Evolutionary conservation across 306 rosid genomes (phyloP).

Genomic region (Pterocarpus macrocarpus): DNA sequence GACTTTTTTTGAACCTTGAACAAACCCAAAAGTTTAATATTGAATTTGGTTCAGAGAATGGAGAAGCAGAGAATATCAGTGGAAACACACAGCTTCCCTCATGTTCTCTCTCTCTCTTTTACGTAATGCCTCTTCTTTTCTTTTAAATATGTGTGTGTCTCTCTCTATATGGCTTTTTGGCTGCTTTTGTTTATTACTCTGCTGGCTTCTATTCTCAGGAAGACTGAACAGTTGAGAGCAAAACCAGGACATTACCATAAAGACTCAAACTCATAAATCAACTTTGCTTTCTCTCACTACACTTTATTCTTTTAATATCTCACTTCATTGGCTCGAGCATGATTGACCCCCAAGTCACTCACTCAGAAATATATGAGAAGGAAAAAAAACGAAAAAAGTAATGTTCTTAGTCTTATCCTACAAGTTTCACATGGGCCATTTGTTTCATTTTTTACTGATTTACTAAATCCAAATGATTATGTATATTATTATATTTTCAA

Average conservation of each 20-base stretch:
- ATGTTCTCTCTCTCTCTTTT: conserved; percentile 23
- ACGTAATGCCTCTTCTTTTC: background rate
- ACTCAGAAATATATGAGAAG: background rate
- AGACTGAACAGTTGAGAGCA: conserved; percentile 43
- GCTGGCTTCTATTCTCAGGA: conserved; percentile 37
- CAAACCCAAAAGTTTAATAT: conserved; percentile 9
- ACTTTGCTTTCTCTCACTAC: conserved; percentile 37
- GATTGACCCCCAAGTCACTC: conserved; percentile 25
- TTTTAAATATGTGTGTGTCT: background rate
- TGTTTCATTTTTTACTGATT: background rate
- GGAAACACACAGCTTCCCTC: conserved; percentile 42
- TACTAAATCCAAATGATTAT: conserved; percentile 12
- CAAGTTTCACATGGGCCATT: conserved; percentile 41
- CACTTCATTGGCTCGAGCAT: conserved; percentile 33
- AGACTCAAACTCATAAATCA: background rate
- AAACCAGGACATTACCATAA: conserved; percentile 44
- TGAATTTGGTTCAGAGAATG: conserved; percentile 48
- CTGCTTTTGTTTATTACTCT: conserved; percentile 38
- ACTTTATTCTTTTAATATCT: conserved; percentile 37
- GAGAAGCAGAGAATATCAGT: conserved; percentile 52
- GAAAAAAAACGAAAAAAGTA: background rate
- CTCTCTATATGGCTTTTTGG: conserved; percentile 16
- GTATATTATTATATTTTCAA: background rate
- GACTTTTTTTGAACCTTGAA: background rate
- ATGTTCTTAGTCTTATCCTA: conserved; percentile 35